Conservation (phyloP, 106 monocot species). For the Alisma plantagoaquatica region DNA sequence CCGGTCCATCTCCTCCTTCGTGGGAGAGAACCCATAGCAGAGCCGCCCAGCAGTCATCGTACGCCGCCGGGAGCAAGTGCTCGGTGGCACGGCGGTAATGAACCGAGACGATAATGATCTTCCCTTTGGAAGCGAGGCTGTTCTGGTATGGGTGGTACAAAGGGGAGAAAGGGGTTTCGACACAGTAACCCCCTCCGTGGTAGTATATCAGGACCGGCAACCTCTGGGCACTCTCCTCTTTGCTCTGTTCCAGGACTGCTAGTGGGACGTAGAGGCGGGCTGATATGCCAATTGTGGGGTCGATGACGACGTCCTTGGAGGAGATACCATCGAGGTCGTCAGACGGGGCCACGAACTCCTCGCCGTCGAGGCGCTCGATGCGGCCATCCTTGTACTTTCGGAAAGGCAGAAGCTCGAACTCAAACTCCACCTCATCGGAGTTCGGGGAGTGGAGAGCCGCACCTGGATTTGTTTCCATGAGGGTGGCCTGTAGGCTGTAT, state of each 20-base stretch:
- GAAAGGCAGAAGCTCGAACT: not conserved
- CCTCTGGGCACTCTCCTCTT: not conserved
- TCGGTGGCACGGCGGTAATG: constrained; percentile 57
- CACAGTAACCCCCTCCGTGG: constrained; percentile 61
- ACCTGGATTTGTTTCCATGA: too few species aligned
- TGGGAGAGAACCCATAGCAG: constrained; percentile 37
- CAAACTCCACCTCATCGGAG: not conserved
- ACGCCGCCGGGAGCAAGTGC: constrained; percentile 47
- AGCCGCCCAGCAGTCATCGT: constrained; percentile 46
- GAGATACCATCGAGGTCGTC: constrained; percentile 1
- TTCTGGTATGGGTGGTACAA: constrained; percentile 38
- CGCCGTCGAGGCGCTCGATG: constrained; percentile 1
- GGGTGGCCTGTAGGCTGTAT: too few species aligned
- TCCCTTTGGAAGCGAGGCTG: constrained; percentile 19
- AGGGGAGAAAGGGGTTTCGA: constrained; percentile 26
- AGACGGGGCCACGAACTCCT: not conserved
- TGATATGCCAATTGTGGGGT: not conserved
- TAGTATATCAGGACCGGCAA: constrained; percentile 47
- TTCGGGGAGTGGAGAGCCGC: too few species aligned
- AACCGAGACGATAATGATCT: constrained; percentile 37
- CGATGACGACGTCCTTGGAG: constrained; percentile 3
- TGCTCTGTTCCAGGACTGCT: not conserved
- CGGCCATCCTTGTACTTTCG: constrained; percentile 1
- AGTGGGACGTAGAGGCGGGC: constrained; percentile 9
- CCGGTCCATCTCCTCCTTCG: constrained; percentile 4